Conservation (phyloP, 1,284 basidiomycete genomes). For the Sporisorium sorghi region DNA sequence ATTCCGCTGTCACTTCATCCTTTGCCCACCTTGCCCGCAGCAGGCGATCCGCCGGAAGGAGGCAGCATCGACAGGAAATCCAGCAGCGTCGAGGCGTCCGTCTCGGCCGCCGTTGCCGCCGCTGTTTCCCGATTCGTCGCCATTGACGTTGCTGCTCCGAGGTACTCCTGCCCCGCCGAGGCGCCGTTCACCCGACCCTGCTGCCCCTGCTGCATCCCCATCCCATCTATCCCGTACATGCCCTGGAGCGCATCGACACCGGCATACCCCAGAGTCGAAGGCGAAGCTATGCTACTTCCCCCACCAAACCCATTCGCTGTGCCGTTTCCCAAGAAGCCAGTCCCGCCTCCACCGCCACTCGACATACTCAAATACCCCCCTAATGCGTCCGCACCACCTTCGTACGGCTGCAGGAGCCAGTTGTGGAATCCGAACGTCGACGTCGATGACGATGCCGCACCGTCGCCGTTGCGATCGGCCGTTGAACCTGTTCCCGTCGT, state of each 20-base stretch:
- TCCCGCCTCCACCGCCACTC: neutral
- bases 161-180: neutral
- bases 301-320: neutral
- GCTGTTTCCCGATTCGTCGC: neutral
- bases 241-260: conserved; percentile 12
- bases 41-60: conserved; percentile 2
- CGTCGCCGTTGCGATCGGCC: too few species aligned
- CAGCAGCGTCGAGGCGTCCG: conserved; percentile 24
- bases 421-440: conserved; percentile 51
- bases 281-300: too few species aligned
- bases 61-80: conserved; percentile 41
- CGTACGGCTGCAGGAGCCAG: conserved; percentile 48
- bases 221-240: conserved; percentile 6
- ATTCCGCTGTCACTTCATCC: neutral
- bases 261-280: conserved; percentile 15
- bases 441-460: neutral
- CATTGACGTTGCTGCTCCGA: too few species aligned
- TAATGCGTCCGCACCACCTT: conserved; percentile 35
- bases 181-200: neutral
- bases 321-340: neutral
- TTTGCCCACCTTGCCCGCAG: conserved; percentile 3
- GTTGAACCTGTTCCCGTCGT: too few species aligned
- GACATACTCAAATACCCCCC: conserved; percentile 1
- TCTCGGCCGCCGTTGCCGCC: neutral
- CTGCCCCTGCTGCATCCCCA: neutral